Percentiles rank a stretch among this genome's conserved stretches.
Conservation (phyloP, 768 basidiomycete genomes). For the Dacryopinax primogenitus region DNA sequence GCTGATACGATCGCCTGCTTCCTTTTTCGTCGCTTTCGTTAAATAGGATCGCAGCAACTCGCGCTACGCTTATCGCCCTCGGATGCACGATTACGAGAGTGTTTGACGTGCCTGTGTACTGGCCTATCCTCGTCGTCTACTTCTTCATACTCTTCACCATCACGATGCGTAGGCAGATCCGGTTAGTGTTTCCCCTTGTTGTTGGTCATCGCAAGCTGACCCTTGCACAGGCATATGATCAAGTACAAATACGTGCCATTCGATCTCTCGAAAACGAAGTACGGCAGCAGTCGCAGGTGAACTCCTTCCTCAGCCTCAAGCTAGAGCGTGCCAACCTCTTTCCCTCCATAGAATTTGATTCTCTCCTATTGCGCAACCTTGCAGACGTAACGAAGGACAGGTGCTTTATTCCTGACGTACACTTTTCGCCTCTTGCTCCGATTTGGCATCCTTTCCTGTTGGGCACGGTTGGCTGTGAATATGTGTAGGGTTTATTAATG, state of each 20-base stretch:
- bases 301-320: not conserved
- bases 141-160: slow-evolving; percentile 89
- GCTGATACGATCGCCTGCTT: not conserved
- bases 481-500: slow-evolving; percentile 9
- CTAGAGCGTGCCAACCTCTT: not conserved
- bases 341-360: not conserved
- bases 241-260: slow-evolving; percentile 97
- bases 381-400: no score
- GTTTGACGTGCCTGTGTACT: slow-evolving; percentile 96
- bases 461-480: slow-evolving; percentile 2
- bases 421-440: no score
- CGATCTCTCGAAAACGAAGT: slow-evolving; percentile 86
- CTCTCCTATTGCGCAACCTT: no score
- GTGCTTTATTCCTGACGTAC: no score
- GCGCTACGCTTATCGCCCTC: slow-evolving; percentile 71
- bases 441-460: not conserved
- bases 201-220: slow-evolving; percentile 9
- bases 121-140: slow-evolving; percentile 96
- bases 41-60: slow-evolving; percentile 82
- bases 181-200: slow-evolving; percentile 41
- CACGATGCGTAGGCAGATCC: slow-evolving; percentile 92
- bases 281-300: slow-evolving; percentile 34
- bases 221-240: slow-evolving; percentile 74
- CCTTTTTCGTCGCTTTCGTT: no score
- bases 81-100: slow-evolving; percentile 67